Percentiles rank a stretch among this genome's conserved stretches.
phyloP scores from a whole-genome alignment of 371 early-diverging fungal species.

The Neoconidiobolus thromboides region DNA sequence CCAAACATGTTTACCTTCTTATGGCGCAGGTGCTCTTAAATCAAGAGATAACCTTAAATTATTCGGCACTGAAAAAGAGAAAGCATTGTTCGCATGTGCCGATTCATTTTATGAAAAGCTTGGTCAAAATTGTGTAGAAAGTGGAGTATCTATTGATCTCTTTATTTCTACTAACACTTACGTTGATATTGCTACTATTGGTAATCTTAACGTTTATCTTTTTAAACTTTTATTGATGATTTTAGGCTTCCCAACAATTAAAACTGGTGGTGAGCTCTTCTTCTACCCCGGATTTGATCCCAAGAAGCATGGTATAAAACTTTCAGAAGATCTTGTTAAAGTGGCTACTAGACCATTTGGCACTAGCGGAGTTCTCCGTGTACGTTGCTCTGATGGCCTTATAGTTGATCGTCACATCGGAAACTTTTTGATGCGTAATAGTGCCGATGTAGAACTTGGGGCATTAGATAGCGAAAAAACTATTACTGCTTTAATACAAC shows the following conservation, averaged over 20 bases:
- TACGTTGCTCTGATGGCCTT: constrained; percentile 79
- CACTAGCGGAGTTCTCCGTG: constrained; percentile 67
- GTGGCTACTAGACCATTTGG: constrained; percentile 64
- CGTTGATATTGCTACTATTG: constrained; percentile 71
- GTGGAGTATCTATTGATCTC: constrained; percentile 68
- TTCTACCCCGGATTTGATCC: constrained; percentile 58
- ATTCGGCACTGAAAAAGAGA: constrained; percentile 79
- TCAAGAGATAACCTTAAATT: constrained; percentile 72
- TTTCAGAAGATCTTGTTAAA: constrained; percentile 44
- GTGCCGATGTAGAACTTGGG: constrained; percentile 79
- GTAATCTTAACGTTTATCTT: constrained; percentile 13
- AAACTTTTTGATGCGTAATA: constrained; percentile 79
- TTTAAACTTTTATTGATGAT: neutral
- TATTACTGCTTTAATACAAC: constrained; percentile 58
- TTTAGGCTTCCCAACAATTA: constrained; percentile 41
- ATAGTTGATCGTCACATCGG: constrained; percentile 72
- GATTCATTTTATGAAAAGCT: constrained; percentile 65
- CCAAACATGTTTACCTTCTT: constrained; percentile 63
- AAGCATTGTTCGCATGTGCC: constrained; percentile 60
- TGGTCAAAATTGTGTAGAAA: constrained; percentile 51
- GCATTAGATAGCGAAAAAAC: constrained; percentile 69
- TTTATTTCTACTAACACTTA: constrained; percentile 75
- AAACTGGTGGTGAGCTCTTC: constrained; percentile 80
- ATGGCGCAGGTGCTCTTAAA: constrained; percentile 71
- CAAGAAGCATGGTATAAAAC: constrained; percentile 35